Conservation (phyloP, 345 rosid genomes). For the Camelina sativa region DNA sequence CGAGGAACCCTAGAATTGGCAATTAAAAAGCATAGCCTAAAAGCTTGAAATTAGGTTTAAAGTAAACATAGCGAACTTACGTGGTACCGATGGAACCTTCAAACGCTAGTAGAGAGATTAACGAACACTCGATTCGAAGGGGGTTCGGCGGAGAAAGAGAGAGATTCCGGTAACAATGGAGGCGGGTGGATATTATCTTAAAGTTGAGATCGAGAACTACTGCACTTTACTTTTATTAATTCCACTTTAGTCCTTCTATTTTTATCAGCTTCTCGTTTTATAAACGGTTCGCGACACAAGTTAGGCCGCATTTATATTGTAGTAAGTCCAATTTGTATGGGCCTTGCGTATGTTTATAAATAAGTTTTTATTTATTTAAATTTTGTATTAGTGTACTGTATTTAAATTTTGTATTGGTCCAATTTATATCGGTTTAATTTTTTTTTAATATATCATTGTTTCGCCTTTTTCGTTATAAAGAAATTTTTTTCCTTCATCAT, state of each 20-base stretch:
- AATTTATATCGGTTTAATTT: too few relatives aligned
- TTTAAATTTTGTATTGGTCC: too few relatives aligned
- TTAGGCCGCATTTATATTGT: background rate
- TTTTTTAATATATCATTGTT: too few relatives aligned
- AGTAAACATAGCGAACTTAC: slow-evolving; percentile 12
- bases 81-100: background rate
- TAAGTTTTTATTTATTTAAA: too few relatives aligned
- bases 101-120: background rate
- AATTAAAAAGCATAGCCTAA: background rate
- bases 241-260: background rate
- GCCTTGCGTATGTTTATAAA: background rate
- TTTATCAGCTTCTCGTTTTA: background rate
- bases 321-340: background rate
- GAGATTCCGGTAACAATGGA: slow-evolving; percentile 38
- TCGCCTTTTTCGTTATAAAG: too few relatives aligned
- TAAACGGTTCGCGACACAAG: background rate
- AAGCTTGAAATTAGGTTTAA: background rate
- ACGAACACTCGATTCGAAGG: background rate
- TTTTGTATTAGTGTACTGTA: too few relatives aligned
- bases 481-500: too few relatives aligned
- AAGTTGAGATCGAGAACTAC: slow-evolving; percentile 37
- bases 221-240: slow-evolving; percentile 18
- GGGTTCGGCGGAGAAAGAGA: slow-evolving; percentile 38
- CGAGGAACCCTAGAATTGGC: slow-evolving; percentile 38
- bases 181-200: slow-evolving; percentile 44